A percentile compares a stretch with the other conserved stretches of the same genome.
These are phyloP conservation scores for Tagetes erecta DNA, from an alignment of 129 eudicot species.

Conservation along the genomic window DNA sequence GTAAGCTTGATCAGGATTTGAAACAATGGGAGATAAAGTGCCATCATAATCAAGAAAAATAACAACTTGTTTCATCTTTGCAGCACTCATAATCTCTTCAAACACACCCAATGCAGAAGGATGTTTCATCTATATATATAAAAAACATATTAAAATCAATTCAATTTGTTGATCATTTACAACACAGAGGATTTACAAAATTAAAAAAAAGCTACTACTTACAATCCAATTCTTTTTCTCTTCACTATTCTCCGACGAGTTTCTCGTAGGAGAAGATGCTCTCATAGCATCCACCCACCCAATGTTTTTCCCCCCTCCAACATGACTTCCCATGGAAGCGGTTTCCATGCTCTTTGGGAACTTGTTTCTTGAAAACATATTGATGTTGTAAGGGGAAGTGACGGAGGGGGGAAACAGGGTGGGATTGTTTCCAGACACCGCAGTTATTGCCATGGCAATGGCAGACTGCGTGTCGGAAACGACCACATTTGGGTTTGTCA, in stretches of 20 bases:
- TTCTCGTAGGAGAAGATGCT: slow-evolving; percentile 77
- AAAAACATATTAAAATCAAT: not conserved
- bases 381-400: slow-evolving; percentile 19
- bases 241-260: slow-evolving; percentile 40
- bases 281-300: slow-evolving; percentile 82
- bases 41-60: slow-evolving; percentile 94
- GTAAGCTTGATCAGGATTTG: slow-evolving; percentile 88
- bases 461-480: slow-evolving; percentile 58
- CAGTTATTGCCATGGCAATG: slow-evolving; percentile 44
- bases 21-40: slow-evolving; percentile 87
- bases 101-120: slow-evolving; percentile 82
- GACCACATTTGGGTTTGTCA: slow-evolving; percentile 63
- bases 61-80: slow-evolving; percentile 74
- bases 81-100: slow-evolving; percentile 58
- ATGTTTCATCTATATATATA: slow-evolving; percentile 48
- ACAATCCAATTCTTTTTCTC: slow-evolving; percentile 66
- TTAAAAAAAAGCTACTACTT: not conserved
- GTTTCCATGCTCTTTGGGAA: slow-evolving; percentile 49
- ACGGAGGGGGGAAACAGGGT: slow-evolving; percentile 34
- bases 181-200: not conserved
- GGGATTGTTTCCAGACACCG: slow-evolving; percentile 32
- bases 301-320: slow-evolving; percentile 27
- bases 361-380: slow-evolving; percentile 30
- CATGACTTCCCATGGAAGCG: not conserved
- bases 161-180: not conserved